Conservation (phyloP, 768 basidiomycete genomes). For the Steccherinum ochraceum region DNA sequence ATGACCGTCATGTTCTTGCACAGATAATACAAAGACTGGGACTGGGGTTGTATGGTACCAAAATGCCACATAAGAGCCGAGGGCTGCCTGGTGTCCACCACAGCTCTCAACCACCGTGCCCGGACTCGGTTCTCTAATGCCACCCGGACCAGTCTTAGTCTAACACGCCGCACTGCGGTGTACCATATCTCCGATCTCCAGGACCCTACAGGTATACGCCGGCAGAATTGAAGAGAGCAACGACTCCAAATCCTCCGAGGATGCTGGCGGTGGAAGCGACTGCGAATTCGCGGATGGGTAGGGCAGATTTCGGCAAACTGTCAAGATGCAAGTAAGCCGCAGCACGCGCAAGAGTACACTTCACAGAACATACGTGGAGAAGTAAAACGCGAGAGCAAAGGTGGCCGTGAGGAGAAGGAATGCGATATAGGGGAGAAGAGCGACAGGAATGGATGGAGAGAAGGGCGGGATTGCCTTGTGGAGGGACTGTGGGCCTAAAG, state of each 20-base stretch:
- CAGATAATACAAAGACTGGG: no score
- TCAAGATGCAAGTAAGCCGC: background rate
- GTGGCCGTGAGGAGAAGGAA: constrained; percentile 66
- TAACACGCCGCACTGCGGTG: background rate
- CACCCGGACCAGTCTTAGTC: no score
- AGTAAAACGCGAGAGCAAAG: constrained; percentile 86
- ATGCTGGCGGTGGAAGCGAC: constrained; percentile 70
- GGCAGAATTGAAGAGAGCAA: constrained; percentile 80
- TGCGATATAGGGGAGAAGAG: constrained; percentile 67
- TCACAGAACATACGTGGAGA: constrained; percentile 61
- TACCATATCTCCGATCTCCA: background rate
- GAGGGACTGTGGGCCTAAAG: constrained; percentile 38
- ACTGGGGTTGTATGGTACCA: no score
- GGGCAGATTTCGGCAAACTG: constrained; percentile 71
- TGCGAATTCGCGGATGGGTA: constrained; percentile 59
- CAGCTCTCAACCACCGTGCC: no score
- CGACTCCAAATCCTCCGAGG: constrained; percentile 83
- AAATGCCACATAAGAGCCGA: no score
- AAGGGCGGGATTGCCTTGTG: constrained; percentile 68
- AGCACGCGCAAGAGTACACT: background rate
- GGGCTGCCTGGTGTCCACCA: no score
- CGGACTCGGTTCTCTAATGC: no score
- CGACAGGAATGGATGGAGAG: constrained; percentile 59
- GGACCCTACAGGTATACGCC: constrained; percentile 70
- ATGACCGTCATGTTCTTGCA: no score